These are phyloP conservation scores for Acanthamoeba lenticulata DNA, from an alignment of 208 protist species.

Conservation along the genomic window DNA sequence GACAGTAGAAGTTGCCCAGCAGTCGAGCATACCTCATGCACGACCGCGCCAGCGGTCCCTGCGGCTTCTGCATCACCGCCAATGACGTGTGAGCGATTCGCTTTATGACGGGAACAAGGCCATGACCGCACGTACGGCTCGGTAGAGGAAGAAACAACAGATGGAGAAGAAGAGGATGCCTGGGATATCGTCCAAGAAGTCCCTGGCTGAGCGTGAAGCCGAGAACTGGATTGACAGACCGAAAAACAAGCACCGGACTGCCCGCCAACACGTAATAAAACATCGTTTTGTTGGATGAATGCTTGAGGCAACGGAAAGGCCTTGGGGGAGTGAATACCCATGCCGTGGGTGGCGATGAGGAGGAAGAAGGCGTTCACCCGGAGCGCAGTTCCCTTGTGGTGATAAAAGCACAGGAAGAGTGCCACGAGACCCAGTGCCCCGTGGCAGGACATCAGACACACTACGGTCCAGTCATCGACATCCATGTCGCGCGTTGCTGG, in stretches of 20 bases:
- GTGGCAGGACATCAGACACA: not conserved
- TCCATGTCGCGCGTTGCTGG: no score
- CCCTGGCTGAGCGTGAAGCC: not conserved
- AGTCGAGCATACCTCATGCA: not conserved
- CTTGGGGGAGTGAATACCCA: not conserved
- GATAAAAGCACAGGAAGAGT: not conserved
- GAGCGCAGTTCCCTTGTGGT: not conserved
- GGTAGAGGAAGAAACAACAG: not conserved
- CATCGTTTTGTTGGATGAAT: not conserved
- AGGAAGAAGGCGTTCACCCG: not conserved
- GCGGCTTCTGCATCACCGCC: not conserved
- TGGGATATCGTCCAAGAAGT: slow-evolving; percentile 4
- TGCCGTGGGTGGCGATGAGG: not conserved
- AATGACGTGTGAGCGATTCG: not conserved
- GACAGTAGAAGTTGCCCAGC: not conserved
- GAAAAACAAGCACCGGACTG: not conserved
- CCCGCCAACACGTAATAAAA: not conserved
- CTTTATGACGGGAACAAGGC: not conserved
- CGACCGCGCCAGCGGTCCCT: not conserved
- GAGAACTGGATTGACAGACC: not conserved
- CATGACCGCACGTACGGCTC: not conserved
- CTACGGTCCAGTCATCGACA: not conserved
- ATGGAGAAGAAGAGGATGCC: slow-evolving; percentile 30
- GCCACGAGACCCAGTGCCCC: not conserved
- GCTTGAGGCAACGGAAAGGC: not conserved